Evolutionary conservation across 208 protist genomes (phyloP), one percentile per base, ranked within the genome.

Genomic region (Crithidia bombi): DNA sequence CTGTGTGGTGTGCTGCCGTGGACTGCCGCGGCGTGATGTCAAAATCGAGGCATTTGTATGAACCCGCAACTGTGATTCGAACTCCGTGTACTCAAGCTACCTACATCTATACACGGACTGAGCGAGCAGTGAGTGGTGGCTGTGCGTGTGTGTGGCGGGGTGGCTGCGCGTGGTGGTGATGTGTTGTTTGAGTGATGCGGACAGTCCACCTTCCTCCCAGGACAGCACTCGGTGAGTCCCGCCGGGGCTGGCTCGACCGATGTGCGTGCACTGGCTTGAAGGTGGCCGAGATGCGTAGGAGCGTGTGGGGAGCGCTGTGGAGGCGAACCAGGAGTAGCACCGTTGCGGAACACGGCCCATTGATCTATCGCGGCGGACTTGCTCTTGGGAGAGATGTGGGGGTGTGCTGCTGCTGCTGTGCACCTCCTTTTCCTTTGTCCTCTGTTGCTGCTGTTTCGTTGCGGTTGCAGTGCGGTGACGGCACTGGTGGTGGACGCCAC

Each of bases 41-140:
- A 57, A 57, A 76, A 75, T 72, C 78, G 78, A 83, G 78, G 78
- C 78, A 83, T 83, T 83, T 83, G 78, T 83, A 79, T 83, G 78
- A 83, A 76, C 61, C 74, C 72, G 78, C 69, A 75, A 51, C 68
- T 23, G 38, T 84, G 78, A 84, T 84, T 84, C 57, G 67, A 80
- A 52, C 68, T 80, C 78, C 78, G 78, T 84, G 78, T 74, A 72
- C 65, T 74, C 46, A 58, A 79, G 78, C 78, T 84, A 84, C 78
- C 78, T 81, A 79, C 58, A 59, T 71, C 57, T 70, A 78, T 17
- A 69, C 73, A 79, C 73, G 78, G 78, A 73, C 78, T 84, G 78
- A 83, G 12, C 12, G 5, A 33, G 35, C 33, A 15, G 47, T 11
- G 21, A 15, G 15, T 17, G 61, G 47, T 23, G 61, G 30, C 21